Base-by-base conservation (phyloP, 345 rosid species). In the Citropsis articulata region DNA sequence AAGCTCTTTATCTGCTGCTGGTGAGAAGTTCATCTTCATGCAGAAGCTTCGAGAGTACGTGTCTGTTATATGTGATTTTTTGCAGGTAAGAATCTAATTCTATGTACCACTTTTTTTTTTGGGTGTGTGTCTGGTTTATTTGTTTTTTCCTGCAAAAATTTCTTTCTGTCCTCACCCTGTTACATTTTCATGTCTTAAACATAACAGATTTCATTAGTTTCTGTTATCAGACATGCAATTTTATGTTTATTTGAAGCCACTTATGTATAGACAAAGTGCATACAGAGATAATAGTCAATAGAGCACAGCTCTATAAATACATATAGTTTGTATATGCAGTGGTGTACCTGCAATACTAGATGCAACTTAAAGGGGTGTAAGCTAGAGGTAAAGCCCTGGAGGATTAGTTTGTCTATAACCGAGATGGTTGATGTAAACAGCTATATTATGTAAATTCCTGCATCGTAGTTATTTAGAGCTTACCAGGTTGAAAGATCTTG, bases 1-100 rank as follows among this genome's bases (percentile, higher is more conserved):
- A 75, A 89, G 84, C 73, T 87, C 97, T 81, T 83, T 90, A 62
- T 77, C 93, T 81, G 95, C 92, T 64, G 97, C 98, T 75, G 94
- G 94, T 87, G 98, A 96, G 91, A 94, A 91, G 97, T 96, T 87
- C 94, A 87, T 96, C 86, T 96, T 92, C 91, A 90, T 92, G 99
- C 98, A 96, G 90, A 92, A 92, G 90, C 94, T 96, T 82, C 97
- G 97, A 87, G 88, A 91, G 91, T 96, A 88, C 86, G 85, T 96
- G 87, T 91, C 99, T 89, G 93, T 90, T 88, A 80, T 92, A 86
- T 94, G 98, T 86, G 95, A 92, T 82, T 94, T 96, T 87, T 88
- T 96, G 94, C 95, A 96, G 98, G 98, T 96, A 94, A 66, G 92
- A 48, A 80, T 86, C 77, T 86, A 28, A 79, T 83, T 82, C 62